Evolutionary conservation across 2,329 filamentous ascomycete species (phyloP).

Genomic region (Dothidotthia symphoricarpi): DNA sequence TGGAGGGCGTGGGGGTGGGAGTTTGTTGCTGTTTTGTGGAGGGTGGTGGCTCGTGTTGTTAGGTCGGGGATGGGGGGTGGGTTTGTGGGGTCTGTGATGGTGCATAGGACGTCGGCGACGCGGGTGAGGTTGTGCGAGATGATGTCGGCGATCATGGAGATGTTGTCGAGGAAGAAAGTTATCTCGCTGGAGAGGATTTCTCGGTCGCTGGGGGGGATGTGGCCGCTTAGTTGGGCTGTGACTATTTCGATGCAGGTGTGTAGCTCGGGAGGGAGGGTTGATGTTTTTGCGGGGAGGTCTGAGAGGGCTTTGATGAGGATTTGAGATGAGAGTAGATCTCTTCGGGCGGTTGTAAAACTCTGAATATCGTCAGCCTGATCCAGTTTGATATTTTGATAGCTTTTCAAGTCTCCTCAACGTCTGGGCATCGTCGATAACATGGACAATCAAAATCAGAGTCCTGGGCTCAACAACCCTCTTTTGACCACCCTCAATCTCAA

Average conservation of each 20-base stretch:
- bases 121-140: conserved; percentile 36
- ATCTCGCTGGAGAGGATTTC: conserved; percentile 43
- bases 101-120: conserved; percentile 34
- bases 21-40: conserved; percentile 13
- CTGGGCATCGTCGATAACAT: not conserved
- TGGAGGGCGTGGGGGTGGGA: conserved; percentile 27
- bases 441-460: not conserved
- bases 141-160: conserved; percentile 33
- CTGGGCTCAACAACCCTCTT: too few species aligned
- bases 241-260: conserved; percentile 46
- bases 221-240: conserved; percentile 41
- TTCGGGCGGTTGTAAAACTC: conserved; percentile 41
- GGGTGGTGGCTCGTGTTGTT: conserved; percentile 4
- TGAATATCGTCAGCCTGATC: conserved; percentile 17
- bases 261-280: conserved; percentile 44
- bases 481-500: not conserved
- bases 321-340: conserved; percentile 31
- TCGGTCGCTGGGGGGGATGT: conserved; percentile 38
- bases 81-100: conserved; percentile 27
- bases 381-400: not conserved
- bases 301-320: conserved; percentile 39
- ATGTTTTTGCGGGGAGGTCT: conserved; percentile 34
- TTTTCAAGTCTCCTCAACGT: not conserved
- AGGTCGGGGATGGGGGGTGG: conserved; percentile 14
- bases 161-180: conserved; percentile 42